Conservation (phyloP, 2,329 filamentous ascomycete genomes). For the Phyllosticta citrichinensis region DNA sequence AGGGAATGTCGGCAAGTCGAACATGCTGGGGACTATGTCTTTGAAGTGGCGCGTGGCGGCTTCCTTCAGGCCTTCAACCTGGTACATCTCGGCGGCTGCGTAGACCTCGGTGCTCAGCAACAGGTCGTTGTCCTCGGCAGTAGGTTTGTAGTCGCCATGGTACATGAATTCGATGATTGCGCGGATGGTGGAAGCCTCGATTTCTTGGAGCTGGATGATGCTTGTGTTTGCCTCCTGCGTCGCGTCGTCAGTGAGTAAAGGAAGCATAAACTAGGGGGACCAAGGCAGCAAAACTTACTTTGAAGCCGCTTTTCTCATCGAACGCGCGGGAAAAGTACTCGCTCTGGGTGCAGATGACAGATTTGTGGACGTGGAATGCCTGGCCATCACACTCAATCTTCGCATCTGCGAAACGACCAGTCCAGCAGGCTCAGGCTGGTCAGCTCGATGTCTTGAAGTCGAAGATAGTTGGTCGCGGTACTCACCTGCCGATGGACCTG, state of each 20-base stretch:
- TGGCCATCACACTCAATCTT: background rate
- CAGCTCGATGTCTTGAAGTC: background rate
- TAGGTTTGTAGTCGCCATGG: constrained; percentile 10
- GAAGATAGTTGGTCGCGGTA: background rate
- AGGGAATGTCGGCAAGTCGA: background rate
- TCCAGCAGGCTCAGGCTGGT: background rate
- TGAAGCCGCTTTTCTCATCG: background rate
- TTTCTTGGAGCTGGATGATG: background rate
- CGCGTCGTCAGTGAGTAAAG: background rate
- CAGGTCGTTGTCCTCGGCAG: background rate
- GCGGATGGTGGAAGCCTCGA: background rate
- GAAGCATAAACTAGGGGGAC: no score
- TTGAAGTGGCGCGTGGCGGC: background rate
- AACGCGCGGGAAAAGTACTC: background rate
- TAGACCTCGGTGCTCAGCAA: background rate
- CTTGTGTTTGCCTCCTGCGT: background rate
- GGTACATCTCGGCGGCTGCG: background rate
- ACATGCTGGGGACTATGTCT: background rate
- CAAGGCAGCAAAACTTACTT: background rate
- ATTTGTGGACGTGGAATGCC: background rate
- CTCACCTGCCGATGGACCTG: background rate
- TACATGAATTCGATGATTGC: constrained; percentile 9
- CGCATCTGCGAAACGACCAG: background rate
- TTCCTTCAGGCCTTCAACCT: background rate
- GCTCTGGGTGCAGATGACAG: background rate